Conservation (phyloP, 176 grass and related monocot species). For the Zea luxurians region DNA sequence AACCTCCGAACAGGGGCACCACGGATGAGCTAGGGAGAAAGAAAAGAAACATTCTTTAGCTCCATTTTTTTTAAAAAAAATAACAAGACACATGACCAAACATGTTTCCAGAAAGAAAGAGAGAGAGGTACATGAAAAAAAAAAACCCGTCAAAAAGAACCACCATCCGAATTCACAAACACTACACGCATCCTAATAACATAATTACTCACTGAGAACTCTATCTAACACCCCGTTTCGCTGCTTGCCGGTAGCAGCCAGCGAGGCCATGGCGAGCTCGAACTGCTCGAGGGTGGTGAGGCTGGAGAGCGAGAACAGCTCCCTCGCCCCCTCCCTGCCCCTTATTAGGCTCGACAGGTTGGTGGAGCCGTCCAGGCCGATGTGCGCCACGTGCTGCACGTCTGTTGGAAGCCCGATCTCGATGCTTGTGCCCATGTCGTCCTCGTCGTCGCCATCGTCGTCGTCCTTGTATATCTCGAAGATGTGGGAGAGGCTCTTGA, state of each 20-base stretch:
- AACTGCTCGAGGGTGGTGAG: conserved; percentile 57
- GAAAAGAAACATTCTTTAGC: not conserved
- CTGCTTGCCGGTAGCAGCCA: conserved; percentile 18
- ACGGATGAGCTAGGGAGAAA: not conserved
- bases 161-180: not conserved
- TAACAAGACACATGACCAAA: conserved; percentile 5
- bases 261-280: conserved; percentile 52
- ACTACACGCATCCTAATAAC: not conserved
- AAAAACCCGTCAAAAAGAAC: accelerated
- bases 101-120: not conserved
- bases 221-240: conserved; percentile 1
- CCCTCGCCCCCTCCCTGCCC: conserved; percentile 43
- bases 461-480: conserved; percentile 51
- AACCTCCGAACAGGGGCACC: not conserved
- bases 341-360: conserved; percentile 27
- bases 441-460: not conserved
- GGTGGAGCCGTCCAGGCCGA: conserved; percentile 62
- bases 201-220: conserved; percentile 13
- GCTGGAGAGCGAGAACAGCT: conserved; percentile 53
- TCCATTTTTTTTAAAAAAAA: not conserved
- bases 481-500: conserved; percentile 67
- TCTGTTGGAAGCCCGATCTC: conserved; percentile 71
- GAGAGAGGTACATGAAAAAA: not conserved
- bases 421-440: conserved; percentile 42
- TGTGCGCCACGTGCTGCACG: conserved; percentile 74